Evolutionary conservation across 495 filamentous ascomycete genomes (phyloP).

Genomic region (Penicillium canariense): DNA sequence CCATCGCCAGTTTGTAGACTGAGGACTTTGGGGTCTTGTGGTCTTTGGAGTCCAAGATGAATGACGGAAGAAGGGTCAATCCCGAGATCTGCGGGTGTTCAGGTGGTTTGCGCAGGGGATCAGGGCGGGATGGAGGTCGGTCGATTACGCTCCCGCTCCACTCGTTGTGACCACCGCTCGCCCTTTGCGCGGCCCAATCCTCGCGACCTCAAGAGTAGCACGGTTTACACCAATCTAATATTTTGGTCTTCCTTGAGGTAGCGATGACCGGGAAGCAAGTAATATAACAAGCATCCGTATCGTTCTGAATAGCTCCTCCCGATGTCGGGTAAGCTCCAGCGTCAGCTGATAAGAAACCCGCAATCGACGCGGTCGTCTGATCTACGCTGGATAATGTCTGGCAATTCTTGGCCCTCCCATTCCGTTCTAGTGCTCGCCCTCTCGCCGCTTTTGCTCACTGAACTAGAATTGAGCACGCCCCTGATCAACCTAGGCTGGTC

Average conservation of each 20-base stretch:
- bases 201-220: no score
- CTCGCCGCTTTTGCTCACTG: no score
- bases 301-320: neutral
- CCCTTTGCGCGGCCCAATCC: neutral
- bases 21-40: neutral
- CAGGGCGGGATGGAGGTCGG: constrained; percentile 14
- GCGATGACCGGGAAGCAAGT: neutral
- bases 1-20: constrained; percentile 33
- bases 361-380: neutral
- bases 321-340: neutral
- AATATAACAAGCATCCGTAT: neutral
- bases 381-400: neutral
- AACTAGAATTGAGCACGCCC: no score
- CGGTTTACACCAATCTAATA: no score
- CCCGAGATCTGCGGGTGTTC: constrained; percentile 7
- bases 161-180: constrained; percentile 20
- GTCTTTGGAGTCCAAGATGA: neutral
- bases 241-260: no score
- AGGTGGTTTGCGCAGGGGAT: constrained; percentile 16
- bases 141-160: constrained; percentile 33
- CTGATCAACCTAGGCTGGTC: no score
- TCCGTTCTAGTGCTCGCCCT: no score
- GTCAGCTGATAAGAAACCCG: neutral
- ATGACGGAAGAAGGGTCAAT: constrained; percentile 7
- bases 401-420: no score